A percentile compares a stretch with the other conserved stretches of the same genome.
phyloP scores from a whole-genome alignment of 2,329 filamentous ascomycete genomes.

The Nemania diffusa region DNA sequence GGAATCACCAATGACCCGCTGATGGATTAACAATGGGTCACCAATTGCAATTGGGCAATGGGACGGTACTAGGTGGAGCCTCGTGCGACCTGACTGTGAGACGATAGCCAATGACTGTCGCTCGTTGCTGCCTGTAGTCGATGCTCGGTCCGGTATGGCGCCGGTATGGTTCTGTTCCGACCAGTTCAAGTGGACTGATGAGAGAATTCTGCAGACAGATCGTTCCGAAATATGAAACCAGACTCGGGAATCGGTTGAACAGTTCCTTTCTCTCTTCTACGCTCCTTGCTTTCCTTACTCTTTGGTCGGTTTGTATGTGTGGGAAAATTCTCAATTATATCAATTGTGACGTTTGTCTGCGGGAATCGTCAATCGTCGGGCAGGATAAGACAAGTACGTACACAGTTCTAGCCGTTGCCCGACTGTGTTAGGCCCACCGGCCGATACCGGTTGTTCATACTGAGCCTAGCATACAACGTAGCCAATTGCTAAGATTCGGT shows the following conservation, averaged over 20 bases:
- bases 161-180: slow-evolving; percentile 15
- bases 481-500: no score
- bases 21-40: not conserved
- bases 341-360: not conserved
- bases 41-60: not conserved
- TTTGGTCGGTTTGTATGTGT: not conserved
- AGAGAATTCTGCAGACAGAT: slow-evolving; percentile 11
- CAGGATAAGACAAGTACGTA: no score
- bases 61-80: not conserved
- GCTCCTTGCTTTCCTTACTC: not conserved
- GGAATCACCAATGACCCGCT: no score
- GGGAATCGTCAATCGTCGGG: not conserved
- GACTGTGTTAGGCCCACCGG: no score
- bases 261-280: not conserved
- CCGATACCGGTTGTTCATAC: no score
- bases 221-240: not conserved
- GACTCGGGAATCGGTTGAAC: not conserved
- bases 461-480: no score
- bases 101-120: slow-evolving; percentile 12
- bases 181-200: slow-evolving; percentile 11
- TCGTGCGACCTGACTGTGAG: slow-evolving; percentile 10
- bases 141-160: not conserved
- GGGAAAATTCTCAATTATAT: not conserved
- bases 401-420: no score
- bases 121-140: slow-evolving; percentile 1